Percentiles rank a stretch among this genome's conserved stretches.
These are phyloP conservation scores for Pyrus pyrifolia DNA, from an alignment of 306 rosid species.

Conservation along the genomic window DNA sequence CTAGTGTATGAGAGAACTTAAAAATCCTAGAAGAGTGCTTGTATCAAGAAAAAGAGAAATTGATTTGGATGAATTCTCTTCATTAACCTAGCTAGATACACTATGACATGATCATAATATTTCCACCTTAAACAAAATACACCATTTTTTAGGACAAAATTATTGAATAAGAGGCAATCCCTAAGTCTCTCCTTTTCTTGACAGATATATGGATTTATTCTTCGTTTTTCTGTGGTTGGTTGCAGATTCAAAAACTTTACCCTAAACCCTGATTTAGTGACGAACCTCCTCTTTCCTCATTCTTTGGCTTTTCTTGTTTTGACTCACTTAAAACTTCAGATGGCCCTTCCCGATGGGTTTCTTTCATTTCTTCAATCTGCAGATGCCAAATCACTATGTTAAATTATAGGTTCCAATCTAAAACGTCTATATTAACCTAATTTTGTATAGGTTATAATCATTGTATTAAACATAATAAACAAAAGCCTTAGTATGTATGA, in stretches of 20 bases:
- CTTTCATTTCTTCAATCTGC: constrained; percentile 5
- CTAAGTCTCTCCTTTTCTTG: neutral
- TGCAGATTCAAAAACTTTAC: neutral
- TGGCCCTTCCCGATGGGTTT: neutral
- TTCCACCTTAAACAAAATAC: neutral
- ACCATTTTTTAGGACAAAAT: too few relatives aligned
- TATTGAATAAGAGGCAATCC: too few relatives aligned
- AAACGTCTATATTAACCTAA: neutral
- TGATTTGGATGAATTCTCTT: neutral
- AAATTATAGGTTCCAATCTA: neutral
- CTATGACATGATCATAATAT: neutral
- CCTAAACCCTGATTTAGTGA: neutral
- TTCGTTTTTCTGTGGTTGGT: neutral
- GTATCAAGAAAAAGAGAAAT: neutral
- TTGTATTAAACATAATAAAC: too few relatives aligned
- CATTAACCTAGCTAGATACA: neutral
- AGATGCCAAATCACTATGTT: neutral
- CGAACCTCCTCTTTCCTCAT: neutral
- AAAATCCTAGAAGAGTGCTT: neutral
- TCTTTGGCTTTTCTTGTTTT: neutral
- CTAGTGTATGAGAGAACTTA: neutral
- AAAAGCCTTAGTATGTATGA: neutral
- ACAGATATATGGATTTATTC: neutral
- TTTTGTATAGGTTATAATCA: neutral
- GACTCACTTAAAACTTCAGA: neutral